phyloP scores from a whole-genome alignment of 352 stramenopile genomes.

The Phytophthora europaea region DNA sequence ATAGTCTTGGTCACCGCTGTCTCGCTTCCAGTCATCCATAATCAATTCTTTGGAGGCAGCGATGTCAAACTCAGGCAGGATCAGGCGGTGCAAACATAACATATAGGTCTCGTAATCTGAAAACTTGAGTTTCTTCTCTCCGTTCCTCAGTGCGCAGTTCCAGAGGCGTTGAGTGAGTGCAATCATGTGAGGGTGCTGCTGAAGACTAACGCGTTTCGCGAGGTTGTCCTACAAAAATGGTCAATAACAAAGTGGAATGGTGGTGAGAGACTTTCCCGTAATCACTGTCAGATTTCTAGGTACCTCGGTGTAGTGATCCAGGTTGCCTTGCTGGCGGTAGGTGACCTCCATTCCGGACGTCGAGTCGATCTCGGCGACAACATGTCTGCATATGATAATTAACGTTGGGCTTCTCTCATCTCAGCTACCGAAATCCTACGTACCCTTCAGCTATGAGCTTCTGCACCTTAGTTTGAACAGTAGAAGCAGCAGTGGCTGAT shows the following conservation, averaged over 20 bases:
- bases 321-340: conserved; percentile 76
- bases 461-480: conserved; percentile 67
- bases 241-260: not conserved
- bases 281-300: not conserved
- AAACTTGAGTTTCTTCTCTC: conserved; percentile 44
- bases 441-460: conserved; percentile 71
- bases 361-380: conserved; percentile 59
- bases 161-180: conserved; percentile 80
- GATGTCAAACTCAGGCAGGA: conserved; percentile 82
- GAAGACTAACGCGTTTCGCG: conserved; percentile 65
- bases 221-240: conserved; percentile 59
- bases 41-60: conserved; percentile 69
- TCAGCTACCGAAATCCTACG: not conserved
- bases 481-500: conserved; percentile 43
- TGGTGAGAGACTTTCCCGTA: not conserved
- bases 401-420: not conserved
- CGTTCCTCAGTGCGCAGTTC: conserved; percentile 57
- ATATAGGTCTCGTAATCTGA: conserved; percentile 76
- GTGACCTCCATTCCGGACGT: conserved; percentile 43
- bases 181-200: conserved; percentile 71
- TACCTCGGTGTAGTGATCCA: conserved; percentile 83
- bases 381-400: conserved; percentile 45
- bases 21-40: conserved; percentile 75
- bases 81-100: conserved; percentile 79
- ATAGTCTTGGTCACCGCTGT: conserved; percentile 55